These are phyloP conservation scores for Plasmodium gaboni DNA, from an alignment of 169 alveolate species.

Conservation along the genomic window DNA sequence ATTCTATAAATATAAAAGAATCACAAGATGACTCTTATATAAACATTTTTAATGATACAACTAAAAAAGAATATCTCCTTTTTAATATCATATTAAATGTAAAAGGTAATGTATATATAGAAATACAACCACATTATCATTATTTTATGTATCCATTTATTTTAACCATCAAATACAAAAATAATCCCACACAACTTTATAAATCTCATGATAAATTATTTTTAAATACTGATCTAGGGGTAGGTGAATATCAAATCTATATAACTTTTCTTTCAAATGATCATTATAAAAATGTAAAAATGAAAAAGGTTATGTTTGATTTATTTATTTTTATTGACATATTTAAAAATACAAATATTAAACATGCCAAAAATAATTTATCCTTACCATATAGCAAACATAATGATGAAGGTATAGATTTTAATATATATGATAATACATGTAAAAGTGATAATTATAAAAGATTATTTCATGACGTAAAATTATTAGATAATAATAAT, in stretches of 20 bases:
- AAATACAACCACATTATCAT: constrained; percentile 60
- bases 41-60: neutral
- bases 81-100: constrained; percentile 12
- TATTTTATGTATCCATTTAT: constrained; percentile 50
- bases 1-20: too few species aligned
- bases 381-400: neutral
- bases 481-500: constrained; percentile 14
- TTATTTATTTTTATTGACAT: constrained; percentile 5
- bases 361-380: neutral
- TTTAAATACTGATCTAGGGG: constrained; percentile 9
- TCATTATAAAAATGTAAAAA: neutral
- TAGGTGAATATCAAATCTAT: constrained; percentile 43
- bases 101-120: constrained; percentile 16
- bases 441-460: constrained; percentile 15
- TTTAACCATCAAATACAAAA: constrained; percentile 1
- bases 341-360: neutral
- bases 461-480: constrained; percentile 21
- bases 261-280: neutral
- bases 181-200: neutral
- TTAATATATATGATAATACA: neutral
- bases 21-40: too few species aligned
- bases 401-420: neutral
- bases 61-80: constrained; percentile 11
- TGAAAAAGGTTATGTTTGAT: constrained; percentile 36
- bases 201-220: neutral